Evolutionary conservation across 257 asterid genomes (phyloP).

Genomic region (Salvia splendens): DNA sequence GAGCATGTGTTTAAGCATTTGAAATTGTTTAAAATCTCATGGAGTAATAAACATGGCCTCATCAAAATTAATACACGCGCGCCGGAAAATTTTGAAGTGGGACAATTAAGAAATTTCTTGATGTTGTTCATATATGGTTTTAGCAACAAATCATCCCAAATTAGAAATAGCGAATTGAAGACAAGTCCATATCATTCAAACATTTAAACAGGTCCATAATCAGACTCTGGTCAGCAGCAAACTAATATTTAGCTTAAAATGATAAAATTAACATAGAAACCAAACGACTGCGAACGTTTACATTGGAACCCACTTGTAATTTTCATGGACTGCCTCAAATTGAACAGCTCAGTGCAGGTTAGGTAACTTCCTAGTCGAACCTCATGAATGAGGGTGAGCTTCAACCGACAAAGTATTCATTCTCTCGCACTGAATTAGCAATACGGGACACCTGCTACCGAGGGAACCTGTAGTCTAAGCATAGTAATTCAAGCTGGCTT

Average conservation of each 20-base stretch:
- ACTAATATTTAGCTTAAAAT: not conserved
- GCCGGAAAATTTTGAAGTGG: too few species aligned
- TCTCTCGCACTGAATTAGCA: not conserved
- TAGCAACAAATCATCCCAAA: too few species aligned
- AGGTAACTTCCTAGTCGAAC: not conserved
- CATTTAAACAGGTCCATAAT: not conserved
- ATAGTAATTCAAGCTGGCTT: slow-evolving; percentile 82
- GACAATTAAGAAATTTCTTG: too few species aligned
- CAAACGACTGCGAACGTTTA: not conserved
- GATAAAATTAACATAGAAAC: not conserved
- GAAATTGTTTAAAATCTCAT: too few species aligned
- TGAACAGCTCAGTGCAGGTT: not conserved
- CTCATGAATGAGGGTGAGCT: not conserved
- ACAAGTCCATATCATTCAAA: not conserved
- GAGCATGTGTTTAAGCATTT: too few species aligned
- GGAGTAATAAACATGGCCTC: too few species aligned
- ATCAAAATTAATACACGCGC: too few species aligned
- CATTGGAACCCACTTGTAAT: not conserved
- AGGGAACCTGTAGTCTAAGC: slow-evolving; percentile 46
- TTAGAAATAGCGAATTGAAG: too few species aligned
- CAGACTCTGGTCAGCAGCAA: not conserved
- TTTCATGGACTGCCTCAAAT: not conserved
- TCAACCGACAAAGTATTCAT: not conserved
- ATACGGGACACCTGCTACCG: not conserved
- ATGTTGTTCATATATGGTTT: too few species aligned